A percentile compares a stretch with the other conserved stretches of the same genome.
phyloP scores from a whole-genome alignment of 805 yeast genomes.

The Saccharomycopsis sp. region DNA sequence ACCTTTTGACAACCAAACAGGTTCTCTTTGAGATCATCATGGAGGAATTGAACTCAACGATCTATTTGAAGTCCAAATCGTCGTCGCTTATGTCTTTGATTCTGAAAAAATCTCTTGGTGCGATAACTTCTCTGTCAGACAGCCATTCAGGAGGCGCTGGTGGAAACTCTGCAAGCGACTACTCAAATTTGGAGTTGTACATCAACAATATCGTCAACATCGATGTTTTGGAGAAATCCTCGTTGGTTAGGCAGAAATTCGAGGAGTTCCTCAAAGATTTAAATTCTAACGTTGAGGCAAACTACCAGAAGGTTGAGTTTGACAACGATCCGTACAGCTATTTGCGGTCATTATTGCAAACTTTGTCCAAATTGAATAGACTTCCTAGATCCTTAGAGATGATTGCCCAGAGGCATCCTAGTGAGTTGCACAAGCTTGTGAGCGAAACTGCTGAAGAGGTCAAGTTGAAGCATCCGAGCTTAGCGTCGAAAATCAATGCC shows the following conservation, averaged over 20 bases:
- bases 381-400: constrained; percentile 51
- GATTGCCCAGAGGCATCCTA: constrained; percentile 46
- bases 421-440: constrained; percentile 59
- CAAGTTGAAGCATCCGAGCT: constrained; percentile 45
- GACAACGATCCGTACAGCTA: constrained; percentile 45
- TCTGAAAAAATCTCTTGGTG: constrained; percentile 16
- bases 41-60: constrained; percentile 67
- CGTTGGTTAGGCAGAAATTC: constrained; percentile 31
- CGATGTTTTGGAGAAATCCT: constrained; percentile 46
- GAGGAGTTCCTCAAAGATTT: constrained; percentile 31
- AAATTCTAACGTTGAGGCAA: constrained; percentile 25
- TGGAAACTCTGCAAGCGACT: constrained; percentile 24
- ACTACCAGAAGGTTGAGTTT: constrained; percentile 31
- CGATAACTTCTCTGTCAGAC: constrained; percentile 11
- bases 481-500: constrained; percentile 1
- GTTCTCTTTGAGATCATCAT: constrained; percentile 61
- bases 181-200: constrained; percentile 45
- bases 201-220: constrained; percentile 50
- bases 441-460: constrained; percentile 59
- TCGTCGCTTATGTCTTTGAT: constrained; percentile 10
- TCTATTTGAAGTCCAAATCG: constrained; percentile 40
- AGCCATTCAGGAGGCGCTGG: constrained; percentile 24
- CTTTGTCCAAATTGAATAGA: constrained; percentile 54
- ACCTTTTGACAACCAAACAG: constrained; percentile 49
- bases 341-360: constrained; percentile 44